These are phyloP conservation scores for Gossypium thurberi DNA, from an alignment of 345 rosid species.

Conservation along the genomic window DNA sequence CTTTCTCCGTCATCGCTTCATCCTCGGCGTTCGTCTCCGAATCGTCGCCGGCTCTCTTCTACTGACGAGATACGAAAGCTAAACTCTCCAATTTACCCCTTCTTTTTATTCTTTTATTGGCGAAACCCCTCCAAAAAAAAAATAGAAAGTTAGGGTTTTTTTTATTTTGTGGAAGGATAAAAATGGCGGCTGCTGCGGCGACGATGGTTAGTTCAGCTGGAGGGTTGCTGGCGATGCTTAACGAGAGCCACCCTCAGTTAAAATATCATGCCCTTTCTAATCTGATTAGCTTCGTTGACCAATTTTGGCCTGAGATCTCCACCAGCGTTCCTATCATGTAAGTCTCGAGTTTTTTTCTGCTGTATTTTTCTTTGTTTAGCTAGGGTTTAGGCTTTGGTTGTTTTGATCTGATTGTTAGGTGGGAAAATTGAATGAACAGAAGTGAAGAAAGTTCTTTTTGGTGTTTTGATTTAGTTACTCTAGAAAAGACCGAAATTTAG, in stretches of 20 bases:
- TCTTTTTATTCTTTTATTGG: neutral
- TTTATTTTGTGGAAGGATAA: neutral
- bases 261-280: constrained; percentile 85
- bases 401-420: constrained; percentile 13
- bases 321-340: constrained; percentile 97
- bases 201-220: constrained; percentile 91
- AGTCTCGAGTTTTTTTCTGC: neutral
- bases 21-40: neutral
- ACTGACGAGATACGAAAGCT: neutral
- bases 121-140: neutral
- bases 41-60: neutral
- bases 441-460: neutral
- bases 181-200: constrained; percentile 37
- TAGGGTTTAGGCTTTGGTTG: constrained; percentile 13
- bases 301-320: constrained; percentile 98
- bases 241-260: constrained; percentile 71
- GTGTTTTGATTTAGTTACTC: neutral
- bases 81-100: neutral
- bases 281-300: constrained; percentile 83
- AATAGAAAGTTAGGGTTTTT: neutral
- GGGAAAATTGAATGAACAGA: neutral
- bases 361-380: constrained; percentile 1
- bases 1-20: neutral
- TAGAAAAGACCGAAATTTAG: neutral
- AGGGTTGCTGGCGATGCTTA: constrained; percentile 92